Conservation (phyloP, 805 yeast species). For the Saturnispora kantuleensis region DNA sequence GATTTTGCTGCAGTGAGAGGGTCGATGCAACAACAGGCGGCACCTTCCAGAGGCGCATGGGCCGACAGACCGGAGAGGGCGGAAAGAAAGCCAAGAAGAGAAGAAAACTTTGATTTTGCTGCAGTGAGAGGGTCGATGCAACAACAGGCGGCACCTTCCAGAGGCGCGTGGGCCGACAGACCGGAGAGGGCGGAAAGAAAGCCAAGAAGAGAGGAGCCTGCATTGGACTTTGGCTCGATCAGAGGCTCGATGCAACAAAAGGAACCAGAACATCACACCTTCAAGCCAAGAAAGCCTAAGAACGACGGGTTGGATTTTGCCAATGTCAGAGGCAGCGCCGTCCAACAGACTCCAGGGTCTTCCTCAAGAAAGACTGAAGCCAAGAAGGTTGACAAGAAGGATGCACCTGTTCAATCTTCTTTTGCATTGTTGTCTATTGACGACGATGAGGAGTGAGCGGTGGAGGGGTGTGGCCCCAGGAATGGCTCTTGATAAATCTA, state of each 20-base stretch:
- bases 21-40: neutral
- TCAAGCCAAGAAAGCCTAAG: constrained; percentile 29
- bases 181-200: constrained; percentile 19
- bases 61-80: constrained; percentile 12
- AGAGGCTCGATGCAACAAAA: constrained; percentile 9
- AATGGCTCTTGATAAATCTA: too few species aligned
- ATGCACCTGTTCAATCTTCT: constrained; percentile 31
- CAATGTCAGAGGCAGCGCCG: constrained; percentile 28
- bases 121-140: constrained; percentile 28
- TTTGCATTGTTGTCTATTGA: constrained; percentile 41
- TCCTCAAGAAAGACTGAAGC: constrained; percentile 14
- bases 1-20: constrained; percentile 49
- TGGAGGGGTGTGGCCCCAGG: constrained; percentile 14
- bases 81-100: constrained; percentile 17
- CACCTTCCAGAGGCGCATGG: constrained; percentile 1
- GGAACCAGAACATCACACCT: constrained; percentile 17
- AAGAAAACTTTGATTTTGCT: constrained; percentile 39
- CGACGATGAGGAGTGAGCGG: constrained; percentile 36
- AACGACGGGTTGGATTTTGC: constrained; percentile 36
- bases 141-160: neutral
- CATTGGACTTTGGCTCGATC: constrained; percentile 40
- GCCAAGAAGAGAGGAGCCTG: constrained; percentile 36
- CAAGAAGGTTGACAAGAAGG: constrained; percentile 10
- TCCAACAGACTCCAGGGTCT: constrained; percentile 25
- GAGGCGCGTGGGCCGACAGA: constrained; percentile 2